Evolutionary conservation across 106 monocot species (phyloP).

Genomic region (Apostasia shenzhenica): DNA sequence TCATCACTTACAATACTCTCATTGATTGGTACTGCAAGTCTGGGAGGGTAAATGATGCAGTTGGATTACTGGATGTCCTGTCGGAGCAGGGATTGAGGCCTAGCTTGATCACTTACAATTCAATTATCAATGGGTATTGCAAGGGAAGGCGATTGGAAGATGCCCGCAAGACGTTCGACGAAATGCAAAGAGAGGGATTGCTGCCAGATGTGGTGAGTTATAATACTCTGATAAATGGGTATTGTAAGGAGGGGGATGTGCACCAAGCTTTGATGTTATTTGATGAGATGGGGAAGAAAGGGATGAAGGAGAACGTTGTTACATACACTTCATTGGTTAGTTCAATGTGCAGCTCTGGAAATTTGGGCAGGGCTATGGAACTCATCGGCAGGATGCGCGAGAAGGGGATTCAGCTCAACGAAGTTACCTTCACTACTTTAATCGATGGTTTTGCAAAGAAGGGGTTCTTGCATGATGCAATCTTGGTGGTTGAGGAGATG

Average conservation of each 20-base stretch:
- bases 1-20: constrained; percentile 71
- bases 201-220: constrained; percentile 53
- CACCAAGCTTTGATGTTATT: constrained; percentile 56
- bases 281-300: constrained; percentile 55
- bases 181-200: constrained; percentile 55
- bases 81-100: constrained; percentile 26
- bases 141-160: constrained; percentile 35
- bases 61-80: constrained; percentile 32
- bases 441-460: constrained; percentile 72
- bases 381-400: constrained; percentile 53
- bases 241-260: constrained; percentile 57
- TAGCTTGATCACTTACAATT: constrained; percentile 61
- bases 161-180: constrained; percentile 38
- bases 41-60: constrained; percentile 24
- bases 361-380: constrained; percentile 61
- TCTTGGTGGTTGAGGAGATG: constrained; percentile 62
- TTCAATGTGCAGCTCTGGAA: constrained; percentile 65
- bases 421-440: constrained; percentile 70
- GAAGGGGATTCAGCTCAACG: constrained; percentile 57
- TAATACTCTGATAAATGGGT: constrained; percentile 70
- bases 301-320: constrained; percentile 53
- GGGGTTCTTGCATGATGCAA: constrained; percentile 74
- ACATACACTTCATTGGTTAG: constrained; percentile 68
- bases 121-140: constrained; percentile 61
- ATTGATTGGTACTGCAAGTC: constrained; percentile 41